Percentiles rank a stretch among this genome's conserved stretches.
phyloP scores from a whole-genome alignment of 805 yeast genomes.

The Ogataea allantospora region DNA sequence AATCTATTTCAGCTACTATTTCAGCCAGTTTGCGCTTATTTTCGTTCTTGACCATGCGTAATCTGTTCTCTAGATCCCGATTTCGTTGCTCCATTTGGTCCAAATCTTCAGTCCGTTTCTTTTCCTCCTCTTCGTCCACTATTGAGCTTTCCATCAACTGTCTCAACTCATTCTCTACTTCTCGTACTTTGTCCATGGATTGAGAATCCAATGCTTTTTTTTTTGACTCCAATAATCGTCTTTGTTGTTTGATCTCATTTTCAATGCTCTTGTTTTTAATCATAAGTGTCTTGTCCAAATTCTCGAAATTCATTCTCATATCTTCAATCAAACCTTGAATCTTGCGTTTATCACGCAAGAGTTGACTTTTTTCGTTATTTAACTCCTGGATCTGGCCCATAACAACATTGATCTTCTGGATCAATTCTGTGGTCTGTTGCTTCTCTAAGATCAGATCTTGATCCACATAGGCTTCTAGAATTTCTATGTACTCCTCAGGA shows the following conservation, averaged over 20 bases:
- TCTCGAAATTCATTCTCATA: slow-evolving; percentile 14
- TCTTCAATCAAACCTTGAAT: slow-evolving; percentile 18
- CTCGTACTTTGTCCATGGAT: slow-evolving; percentile 18
- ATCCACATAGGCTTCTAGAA: slow-evolving; percentile 24
- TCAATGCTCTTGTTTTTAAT: slow-evolving; percentile 19
- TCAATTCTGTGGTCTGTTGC: slow-evolving; percentile 20
- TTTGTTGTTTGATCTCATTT: slow-evolving; percentile 28
- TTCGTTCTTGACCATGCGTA: slow-evolving; percentile 15
- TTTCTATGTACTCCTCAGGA: slow-evolving; percentile 23
- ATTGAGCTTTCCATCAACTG: slow-evolving; percentile 24
- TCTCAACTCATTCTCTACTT: slow-evolving; percentile 20
- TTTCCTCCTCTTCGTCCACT: slow-evolving; percentile 34
- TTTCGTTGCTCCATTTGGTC: slow-evolving; percentile 28
- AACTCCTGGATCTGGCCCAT: slow-evolving; percentile 22
- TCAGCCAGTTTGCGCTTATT: slow-evolving; percentile 12
- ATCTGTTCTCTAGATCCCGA: slow-evolving; percentile 25
- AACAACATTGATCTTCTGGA: slow-evolving; percentile 14
- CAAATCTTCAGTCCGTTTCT: slow-evolving; percentile 27
- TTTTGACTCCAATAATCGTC: slow-evolving; percentile 30
- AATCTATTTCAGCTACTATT: slow-evolving; percentile 4
- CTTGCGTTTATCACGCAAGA: slow-evolving; percentile 21
- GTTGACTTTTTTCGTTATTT: slow-evolving; percentile 20
- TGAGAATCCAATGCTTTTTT: slow-evolving; percentile 31
- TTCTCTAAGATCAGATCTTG: slow-evolving; percentile 26
- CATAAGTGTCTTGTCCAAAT: slow-evolving; percentile 20